Evolutionary conservation across 2,329 filamentous ascomycete genomes (phyloP), one percentile per base, ranked within the genome.

Genomic region (Conoideocrella luteorostrata): DNA sequence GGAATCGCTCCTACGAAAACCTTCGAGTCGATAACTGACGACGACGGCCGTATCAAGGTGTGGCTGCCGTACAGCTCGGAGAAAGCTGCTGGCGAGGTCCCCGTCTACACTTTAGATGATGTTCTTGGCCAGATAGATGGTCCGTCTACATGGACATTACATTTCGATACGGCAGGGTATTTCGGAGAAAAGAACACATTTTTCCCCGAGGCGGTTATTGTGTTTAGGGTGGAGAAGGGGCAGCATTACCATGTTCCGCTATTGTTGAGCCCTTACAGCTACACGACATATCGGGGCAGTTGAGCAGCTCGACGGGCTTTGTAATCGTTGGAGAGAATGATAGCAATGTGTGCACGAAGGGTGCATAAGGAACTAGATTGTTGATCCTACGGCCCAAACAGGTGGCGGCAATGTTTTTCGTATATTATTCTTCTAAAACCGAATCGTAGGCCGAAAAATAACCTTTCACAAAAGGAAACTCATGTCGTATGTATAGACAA

Each of bases 191-290:
- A 71, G 10, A 70, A 72, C 29, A 78, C 74, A 4, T 82, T 82
- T 56, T 81, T 80, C 57, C 78, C 79, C 32, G 74, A 78, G 65
- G 77, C 76, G 15, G 64, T 65, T 13, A 70, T 82, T 30, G 68
- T 70, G 1, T 78, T 79, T 48, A 65, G 68, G 39, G 74, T 80
- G 18, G 58, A 66, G 10, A 64, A 68, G 56, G 73, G 71, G 18
- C 80, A 86, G 71, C 80, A 84, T 58, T 91, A 86, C 58, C 87
- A 93, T 67, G 85, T 93, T 3, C 87, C 87, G 35, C 64, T 93
- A 58, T 59, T 93, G 61, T 62, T 91, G 66, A 81, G 83, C 50
- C 86, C 86, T 23, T 90, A 82, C 66, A 85, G 83, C 60, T 93
- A 88, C 66, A 86, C 84, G 32, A 91, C 86, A 9, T 93, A 93